Evolutionary conservation across 163 green algal genomes (phyloP).

Genomic region (Scenedesmus sp.): DNA sequence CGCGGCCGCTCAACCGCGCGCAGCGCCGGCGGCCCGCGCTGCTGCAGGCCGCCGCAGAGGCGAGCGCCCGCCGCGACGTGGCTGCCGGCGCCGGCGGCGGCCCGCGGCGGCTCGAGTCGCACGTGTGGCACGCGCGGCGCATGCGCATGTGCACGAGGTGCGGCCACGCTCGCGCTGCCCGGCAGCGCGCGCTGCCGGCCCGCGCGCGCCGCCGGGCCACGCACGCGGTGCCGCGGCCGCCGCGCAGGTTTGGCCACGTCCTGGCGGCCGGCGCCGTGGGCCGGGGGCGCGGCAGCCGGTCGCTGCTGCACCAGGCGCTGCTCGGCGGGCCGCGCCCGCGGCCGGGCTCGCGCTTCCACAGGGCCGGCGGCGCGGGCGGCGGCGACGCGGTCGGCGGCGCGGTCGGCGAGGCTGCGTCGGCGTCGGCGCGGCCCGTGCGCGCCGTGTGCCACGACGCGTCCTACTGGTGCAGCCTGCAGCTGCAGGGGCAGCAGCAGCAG

Average conservation of each 20-base stretch:
- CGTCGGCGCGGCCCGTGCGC: neutral
- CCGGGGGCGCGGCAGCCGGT: slow-evolving; percentile 41
- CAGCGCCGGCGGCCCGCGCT: slow-evolving; percentile 46
- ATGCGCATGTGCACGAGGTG: slow-evolving; percentile 49
- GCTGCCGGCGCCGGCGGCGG: neutral
- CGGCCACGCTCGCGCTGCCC: neutral
- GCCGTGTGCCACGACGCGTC: slow-evolving; percentile 47
- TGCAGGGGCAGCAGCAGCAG: slow-evolving; percentile 30
- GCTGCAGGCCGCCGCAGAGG: neutral
- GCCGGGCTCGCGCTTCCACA: slow-evolving; percentile 7
- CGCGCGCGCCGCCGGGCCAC: no score
- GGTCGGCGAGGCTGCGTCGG: no score
- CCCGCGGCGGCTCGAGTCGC: slow-evolving; percentile 44
- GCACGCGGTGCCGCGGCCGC: no score
- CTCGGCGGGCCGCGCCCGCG: neutral
- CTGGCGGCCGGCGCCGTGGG: slow-evolving; percentile 38
- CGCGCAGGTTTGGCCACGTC: slow-evolving; percentile 40
- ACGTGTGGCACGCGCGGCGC: slow-evolving; percentile 50
- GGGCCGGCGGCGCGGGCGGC: neutral
- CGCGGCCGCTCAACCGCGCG: slow-evolving; percentile 32
- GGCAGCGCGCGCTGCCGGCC: no score
- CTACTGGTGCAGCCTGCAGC: slow-evolving; percentile 51
- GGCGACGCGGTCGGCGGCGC: neutral
- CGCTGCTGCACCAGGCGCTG: slow-evolving; percentile 25
- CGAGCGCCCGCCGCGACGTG: neutral